Conservation (phyloP, 805 yeast species). For the Lachancea meyersii region DNA sequence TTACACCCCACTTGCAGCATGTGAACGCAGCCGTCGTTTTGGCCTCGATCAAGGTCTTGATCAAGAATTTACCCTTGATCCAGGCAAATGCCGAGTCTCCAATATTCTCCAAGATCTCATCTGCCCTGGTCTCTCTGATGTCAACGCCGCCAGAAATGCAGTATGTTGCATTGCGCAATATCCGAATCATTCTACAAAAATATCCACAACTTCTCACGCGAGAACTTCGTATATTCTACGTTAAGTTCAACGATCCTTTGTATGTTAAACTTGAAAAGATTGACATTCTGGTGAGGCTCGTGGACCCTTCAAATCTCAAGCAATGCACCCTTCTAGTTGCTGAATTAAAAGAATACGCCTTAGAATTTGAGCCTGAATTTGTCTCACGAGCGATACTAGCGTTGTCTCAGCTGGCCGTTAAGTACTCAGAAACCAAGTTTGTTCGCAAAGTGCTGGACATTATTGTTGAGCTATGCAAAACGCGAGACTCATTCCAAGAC, state of each 20-base stretch:
- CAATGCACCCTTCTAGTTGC: constrained; percentile 56
- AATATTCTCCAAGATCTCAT: constrained; percentile 63
- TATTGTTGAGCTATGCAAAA: constrained; percentile 51
- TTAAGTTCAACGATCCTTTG: constrained; percentile 79
- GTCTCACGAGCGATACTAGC: constrained; percentile 60
- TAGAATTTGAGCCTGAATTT: constrained; percentile 79
- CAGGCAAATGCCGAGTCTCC: constrained; percentile 36
- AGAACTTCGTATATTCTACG: constrained; percentile 83
- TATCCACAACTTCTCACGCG: constrained; percentile 73
- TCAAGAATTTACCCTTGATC: constrained; percentile 56
- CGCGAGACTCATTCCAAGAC: constrained; percentile 61
- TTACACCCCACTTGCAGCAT: constrained; percentile 92
- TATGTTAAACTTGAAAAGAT: constrained; percentile 72
- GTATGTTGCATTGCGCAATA: constrained; percentile 86
- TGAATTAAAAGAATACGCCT: constrained; percentile 72
- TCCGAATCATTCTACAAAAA: constrained; percentile 80
- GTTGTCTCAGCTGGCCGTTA: constrained; percentile 66
- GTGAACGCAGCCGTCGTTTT: constrained; percentile 94
- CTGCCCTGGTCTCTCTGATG: constrained; percentile 82
- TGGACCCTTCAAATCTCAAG: constrained; percentile 41
- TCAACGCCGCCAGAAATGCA: constrained; percentile 92
- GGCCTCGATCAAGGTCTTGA: constrained; percentile 71
- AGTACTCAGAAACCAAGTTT: constrained; percentile 38
- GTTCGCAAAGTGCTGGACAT: constrained; percentile 53
- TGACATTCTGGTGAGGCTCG: constrained; percentile 65